Conservation (phyloP, 495 filamentous ascomycete species). For the Hyaloscypha variabilis region DNA sequence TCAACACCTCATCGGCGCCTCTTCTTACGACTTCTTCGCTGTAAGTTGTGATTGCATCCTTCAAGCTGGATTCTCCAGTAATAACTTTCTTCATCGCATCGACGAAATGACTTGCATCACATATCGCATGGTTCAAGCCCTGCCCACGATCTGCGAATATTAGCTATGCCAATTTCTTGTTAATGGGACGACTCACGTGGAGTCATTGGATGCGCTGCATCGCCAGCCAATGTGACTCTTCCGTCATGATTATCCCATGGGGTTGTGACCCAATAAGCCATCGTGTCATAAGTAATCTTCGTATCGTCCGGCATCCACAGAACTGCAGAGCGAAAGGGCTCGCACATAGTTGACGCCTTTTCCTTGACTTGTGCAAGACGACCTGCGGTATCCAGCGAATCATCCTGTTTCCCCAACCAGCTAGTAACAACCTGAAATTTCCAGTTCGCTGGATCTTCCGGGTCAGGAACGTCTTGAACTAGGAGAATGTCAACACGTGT, state of each 20-base stretch:
- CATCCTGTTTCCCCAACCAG: constrained; percentile 18
- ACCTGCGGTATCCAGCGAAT: constrained; percentile 32
- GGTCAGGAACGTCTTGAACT: constrained; percentile 33
- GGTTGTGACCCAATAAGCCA: constrained; percentile 43
- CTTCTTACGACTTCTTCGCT: constrained; percentile 19
- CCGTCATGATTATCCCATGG: constrained; percentile 52
- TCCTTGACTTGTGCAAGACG: constrained; percentile 45
- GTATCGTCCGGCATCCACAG: constrained; percentile 48
- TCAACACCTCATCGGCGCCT: constrained; percentile 18
- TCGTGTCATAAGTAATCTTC: constrained; percentile 37
- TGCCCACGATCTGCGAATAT: constrained; percentile 50
- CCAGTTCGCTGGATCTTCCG: constrained; percentile 47
- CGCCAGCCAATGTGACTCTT: constrained; percentile 55
- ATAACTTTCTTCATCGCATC: constrained; percentile 23
- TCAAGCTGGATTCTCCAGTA: constrained; percentile 4
- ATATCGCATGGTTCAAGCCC: constrained; percentile 53
- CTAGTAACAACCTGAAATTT: constrained; percentile 32
- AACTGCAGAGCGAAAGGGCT: constrained; percentile 44
- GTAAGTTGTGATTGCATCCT: constrained; percentile 18
- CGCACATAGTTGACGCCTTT: constrained; percentile 35
- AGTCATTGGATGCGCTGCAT: constrained; percentile 66
- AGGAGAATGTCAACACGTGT: constrained; percentile 6
- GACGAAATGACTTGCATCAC: constrained; percentile 45
- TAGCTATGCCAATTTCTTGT: constrained; percentile 3
- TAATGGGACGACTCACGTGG: constrained; percentile 51